These are phyloP conservation scores for Kodamaea sagamina DNA, from an alignment of 805 yeast genomes.

Conservation along the genomic window DNA sequence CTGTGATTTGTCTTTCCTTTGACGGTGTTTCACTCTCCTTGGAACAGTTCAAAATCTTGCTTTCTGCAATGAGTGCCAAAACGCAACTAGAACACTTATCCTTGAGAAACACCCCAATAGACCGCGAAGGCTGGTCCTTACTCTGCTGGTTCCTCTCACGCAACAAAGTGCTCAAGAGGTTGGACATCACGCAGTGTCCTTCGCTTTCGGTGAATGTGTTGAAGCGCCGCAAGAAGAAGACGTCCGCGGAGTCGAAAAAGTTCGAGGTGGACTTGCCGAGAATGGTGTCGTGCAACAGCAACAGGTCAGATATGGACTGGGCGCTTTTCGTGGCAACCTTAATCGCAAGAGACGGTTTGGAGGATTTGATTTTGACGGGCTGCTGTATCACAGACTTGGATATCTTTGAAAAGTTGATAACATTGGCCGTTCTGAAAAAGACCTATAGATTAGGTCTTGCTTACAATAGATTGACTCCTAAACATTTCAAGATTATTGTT, in stretches of 20 bases:
- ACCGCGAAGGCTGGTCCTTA: conserved; percentile 72
- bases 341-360: conserved; percentile 69
- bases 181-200: conserved; percentile 75
- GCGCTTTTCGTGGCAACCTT: conserved; percentile 68
- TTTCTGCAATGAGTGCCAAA: conserved; percentile 69
- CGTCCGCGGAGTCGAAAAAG: conserved; percentile 18
- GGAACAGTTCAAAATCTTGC: conserved; percentile 75
- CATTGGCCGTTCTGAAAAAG: conserved; percentile 52
- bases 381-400: conserved; percentile 60
- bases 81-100: conserved; percentile 70
- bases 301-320: conserved; percentile 86
- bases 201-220: conserved; percentile 46
- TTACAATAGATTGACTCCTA: conserved; percentile 60
- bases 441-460: conserved; percentile 78
- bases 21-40: conserved; percentile 77
- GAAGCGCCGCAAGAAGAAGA: conserved; percentile 34
- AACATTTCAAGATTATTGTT: conserved; percentile 56
- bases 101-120: conserved; percentile 74
- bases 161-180: conserved; percentile 55
- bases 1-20: conserved; percentile 69
- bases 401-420: conserved; percentile 56
- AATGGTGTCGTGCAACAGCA: conserved; percentile 50
- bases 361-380: conserved; percentile 78
- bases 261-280: conserved; percentile 33
- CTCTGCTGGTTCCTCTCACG: conserved; percentile 73